A percentile compares a stretch with the other conserved stretches of the same genome.
phyloP scores from a whole-genome alignment of 2,329 filamentous ascomycete species.

The Fusarium xylarioides region DNA sequence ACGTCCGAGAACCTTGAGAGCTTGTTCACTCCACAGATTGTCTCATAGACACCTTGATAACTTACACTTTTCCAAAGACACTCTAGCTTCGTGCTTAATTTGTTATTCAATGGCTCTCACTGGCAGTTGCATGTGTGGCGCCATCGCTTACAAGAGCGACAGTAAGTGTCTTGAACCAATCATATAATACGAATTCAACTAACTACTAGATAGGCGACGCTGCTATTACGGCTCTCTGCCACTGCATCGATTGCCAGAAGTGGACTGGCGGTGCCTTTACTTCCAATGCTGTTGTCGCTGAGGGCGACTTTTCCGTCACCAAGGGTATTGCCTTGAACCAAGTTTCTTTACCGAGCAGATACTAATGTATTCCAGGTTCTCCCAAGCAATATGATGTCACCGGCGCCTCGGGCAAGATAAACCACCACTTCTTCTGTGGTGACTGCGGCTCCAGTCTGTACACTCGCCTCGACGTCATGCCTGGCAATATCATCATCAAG shows the following conservation, averaged over 20 bases:
- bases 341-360: background rate
- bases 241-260: constrained; percentile 65
- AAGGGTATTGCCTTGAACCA: constrained; percentile 49
- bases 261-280: constrained; percentile 65
- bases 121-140: constrained; percentile 51
- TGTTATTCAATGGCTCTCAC: constrained; percentile 32
- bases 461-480: constrained; percentile 63
- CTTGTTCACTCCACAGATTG: constrained; percentile 21
- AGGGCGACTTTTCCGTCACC: constrained; percentile 57
- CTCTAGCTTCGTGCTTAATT: constrained; percentile 8
- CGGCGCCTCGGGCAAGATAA: constrained; percentile 62
- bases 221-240: constrained; percentile 57
- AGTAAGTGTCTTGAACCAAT: constrained; percentile 37
- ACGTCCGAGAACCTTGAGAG: constrained; percentile 37
- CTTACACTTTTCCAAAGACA: constrained; percentile 8
- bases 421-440: constrained; percentile 65
- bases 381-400: constrained; percentile 58
- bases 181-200: background rate
- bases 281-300: constrained; percentile 61
- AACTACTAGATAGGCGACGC: constrained; percentile 49
- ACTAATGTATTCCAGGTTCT: constrained; percentile 46
- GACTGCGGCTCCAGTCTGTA: constrained; percentile 62
- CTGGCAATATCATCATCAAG: constrained; percentile 60
- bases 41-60: constrained; percentile 26
- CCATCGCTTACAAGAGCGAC: constrained; percentile 47